phyloP scores from a whole-genome alignment of 192 early-diverging fungal species.

The Coemansia sp. region DNA sequence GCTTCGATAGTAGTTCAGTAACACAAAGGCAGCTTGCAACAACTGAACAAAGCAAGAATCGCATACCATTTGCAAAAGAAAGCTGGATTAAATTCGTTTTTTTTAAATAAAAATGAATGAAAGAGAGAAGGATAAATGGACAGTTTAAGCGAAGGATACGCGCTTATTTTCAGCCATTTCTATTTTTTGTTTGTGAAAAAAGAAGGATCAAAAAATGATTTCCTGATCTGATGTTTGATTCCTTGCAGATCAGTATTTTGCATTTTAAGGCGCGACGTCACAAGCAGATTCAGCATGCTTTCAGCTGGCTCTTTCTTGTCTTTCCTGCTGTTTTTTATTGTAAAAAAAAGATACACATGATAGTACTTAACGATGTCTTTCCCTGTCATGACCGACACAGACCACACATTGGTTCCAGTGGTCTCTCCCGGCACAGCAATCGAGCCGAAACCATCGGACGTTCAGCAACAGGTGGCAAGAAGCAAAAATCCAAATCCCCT shows the following conservation, averaged over 20 bases:
- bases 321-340: not conserved
- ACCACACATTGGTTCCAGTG: constrained; percentile 50
- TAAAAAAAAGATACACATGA: too few relatives aligned
- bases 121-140: not conserved
- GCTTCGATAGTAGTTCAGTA: not conserved
- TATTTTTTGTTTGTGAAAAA: not conserved
- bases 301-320: not conserved
- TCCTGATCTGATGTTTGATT: too few relatives aligned
- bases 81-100: not conserved
- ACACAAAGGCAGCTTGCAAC: not conserved
- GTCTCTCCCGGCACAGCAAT: constrained; percentile 59
- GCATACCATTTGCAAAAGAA: not conserved
- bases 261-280: too few relatives aligned
- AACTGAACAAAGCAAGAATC: not conserved
- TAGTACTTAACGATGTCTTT: constrained; percentile 50
- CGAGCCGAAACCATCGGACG: constrained; percentile 27
- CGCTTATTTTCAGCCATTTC: too few relatives aligned
- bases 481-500: constrained; percentile 10
- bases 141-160: not conserved
- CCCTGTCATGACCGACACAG: constrained; percentile 41
- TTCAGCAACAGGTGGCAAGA: constrained; percentile 29
- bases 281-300: too few relatives aligned
- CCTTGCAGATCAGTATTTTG: too few relatives aligned
- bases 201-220: too few relatives aligned
- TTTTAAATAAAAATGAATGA: not conserved